phyloP scores from a whole-genome alignment of 768 basidiomycete genomes.

The Russula abietina region DNA sequence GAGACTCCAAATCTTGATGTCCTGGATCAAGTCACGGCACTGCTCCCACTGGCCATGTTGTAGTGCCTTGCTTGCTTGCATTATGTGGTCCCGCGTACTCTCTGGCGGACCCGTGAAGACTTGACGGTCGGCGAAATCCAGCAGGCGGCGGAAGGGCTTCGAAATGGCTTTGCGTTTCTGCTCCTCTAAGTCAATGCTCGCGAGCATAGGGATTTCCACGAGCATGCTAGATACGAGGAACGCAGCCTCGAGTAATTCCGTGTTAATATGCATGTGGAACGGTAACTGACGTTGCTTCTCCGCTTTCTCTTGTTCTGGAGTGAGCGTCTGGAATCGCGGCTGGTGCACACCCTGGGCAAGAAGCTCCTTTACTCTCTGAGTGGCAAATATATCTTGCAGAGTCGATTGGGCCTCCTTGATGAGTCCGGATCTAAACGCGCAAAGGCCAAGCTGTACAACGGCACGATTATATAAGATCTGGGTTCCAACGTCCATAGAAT shows the following conservation, averaged over 20 bases:
- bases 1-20: conserved; percentile 96
- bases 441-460: conserved; percentile 93
- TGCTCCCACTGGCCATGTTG: conserved; percentile 97
- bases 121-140: conserved; percentile 96
- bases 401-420: conserved; percentile 92
- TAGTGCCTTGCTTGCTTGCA: conserved; percentile 96
- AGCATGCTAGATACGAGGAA: conserved; percentile 99
- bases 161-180: conserved; percentile 88
- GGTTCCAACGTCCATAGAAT: conserved; percentile 92
- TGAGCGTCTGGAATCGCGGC: conserved; percentile 78
- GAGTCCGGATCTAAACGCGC: conserved; percentile 91
- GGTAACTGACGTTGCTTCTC: conserved; percentile 94
- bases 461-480: conserved; percentile 98
- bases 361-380: conserved; percentile 94
- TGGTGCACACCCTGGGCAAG: conserved; percentile 95
- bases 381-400: conserved; percentile 92
- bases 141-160: conserved; percentile 91
- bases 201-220: conserved; percentile 91
- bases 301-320: conserved; percentile 94
- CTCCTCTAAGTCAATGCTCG: conserved; percentile 92
- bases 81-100: conserved; percentile 96
- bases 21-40: conserved; percentile 86
- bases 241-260: conserved; percentile 93
- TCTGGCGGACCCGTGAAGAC: conserved; percentile 98
- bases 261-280: conserved; percentile 99